Evolutionary conservation across 2,329 filamentous ascomycete species (phyloP), one percentile per base, ranked within the genome.

Genomic region (Aspergillus udagawae): DNA sequence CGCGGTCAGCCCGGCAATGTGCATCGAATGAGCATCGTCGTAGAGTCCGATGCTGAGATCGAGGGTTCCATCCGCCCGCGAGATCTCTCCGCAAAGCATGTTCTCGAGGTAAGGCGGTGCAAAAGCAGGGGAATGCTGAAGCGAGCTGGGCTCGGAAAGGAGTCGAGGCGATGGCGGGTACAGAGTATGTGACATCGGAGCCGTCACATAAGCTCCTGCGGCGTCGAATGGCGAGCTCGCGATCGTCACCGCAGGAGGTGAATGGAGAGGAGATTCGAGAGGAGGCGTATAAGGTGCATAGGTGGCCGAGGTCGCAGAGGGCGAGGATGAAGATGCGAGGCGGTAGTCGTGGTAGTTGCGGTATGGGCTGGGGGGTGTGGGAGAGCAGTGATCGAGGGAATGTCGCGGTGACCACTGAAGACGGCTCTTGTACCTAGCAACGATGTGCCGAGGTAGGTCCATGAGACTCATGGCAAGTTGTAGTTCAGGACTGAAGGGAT

Each of bases 381-480:
- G 66, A 4, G 73, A 72, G 57, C 73, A 73, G 48, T 73, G 68
- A 49, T 76, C 73, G 29, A 76, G 63, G 0, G 73, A 74, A 3
- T 66, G 63, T 51, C 67, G 71, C 21, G 73, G 69, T 0, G 73
- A 73, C 86, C 86, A 90, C 50, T 87, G 86, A 79, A 90, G 86
- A 63, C 86, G 83, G 38, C 78, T 80, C 64, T 87, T 85, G 74
- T 92, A 91, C 65, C 86, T 84, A 56, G 80, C 78, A 55, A 90
- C 85, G 49, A 86, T 85, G 63, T 89, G 83, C 55, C 89, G 85
- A 20, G 89, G 88, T 60, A 87, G 86, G 64, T 89, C 85, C 85
- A 91, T 89, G 47, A 92, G 79, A 4, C 80, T 77, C 59, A 90
- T 74, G 10, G 86, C 85, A 29, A 86, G 83, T 67, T 86, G 83